Evolutionary conservation across 345 rosid species (phyloP).

Genomic region (Populus alba): DNA sequence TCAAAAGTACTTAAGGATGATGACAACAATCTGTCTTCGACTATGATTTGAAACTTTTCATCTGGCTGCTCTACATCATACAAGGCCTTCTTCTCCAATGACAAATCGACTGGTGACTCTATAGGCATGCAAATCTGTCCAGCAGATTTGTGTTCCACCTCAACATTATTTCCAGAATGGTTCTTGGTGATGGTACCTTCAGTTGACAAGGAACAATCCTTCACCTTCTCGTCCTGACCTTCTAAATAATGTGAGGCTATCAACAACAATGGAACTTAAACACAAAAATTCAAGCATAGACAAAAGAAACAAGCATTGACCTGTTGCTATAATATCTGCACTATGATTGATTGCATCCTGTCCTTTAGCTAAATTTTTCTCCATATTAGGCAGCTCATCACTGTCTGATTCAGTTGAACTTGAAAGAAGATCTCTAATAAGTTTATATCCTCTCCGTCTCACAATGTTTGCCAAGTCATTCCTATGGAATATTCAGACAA

Average conservation of each 20-base stretch:
- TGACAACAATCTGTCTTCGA: neutral
- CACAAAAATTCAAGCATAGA: neutral
- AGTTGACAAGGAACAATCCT: constrained; percentile 18
- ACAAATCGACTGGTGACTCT: neutral
- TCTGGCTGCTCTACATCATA: constrained; percentile 1
- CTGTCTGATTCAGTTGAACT: constrained; percentile 30
- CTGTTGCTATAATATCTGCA: constrained; percentile 31
- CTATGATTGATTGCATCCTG: constrained; percentile 11
- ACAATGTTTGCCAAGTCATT: constrained; percentile 83
- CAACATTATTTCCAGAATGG: neutral
- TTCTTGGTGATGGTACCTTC: constrained; percentile 8
- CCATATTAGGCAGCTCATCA: constrained; percentile 19
- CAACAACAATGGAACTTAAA: constrained; percentile 10
- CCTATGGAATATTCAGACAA: constrained; percentile 40
- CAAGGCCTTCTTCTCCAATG: neutral
- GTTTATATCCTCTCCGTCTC: constrained; percentile 83
- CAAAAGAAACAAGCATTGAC: constrained; percentile 32
- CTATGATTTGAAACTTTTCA: neutral
- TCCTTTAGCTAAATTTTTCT: constrained; percentile 17
- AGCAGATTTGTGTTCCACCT: neutral
- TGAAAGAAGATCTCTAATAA: constrained; percentile 56
- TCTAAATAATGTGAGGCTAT: constrained; percentile 25
- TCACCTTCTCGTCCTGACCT: constrained; percentile 39
- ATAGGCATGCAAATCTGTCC: constrained; percentile 8
- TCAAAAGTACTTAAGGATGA: neutral